phyloP scores from a whole-genome alignment of 257 asterid species.

The Sherardia arvensis region DNA sequence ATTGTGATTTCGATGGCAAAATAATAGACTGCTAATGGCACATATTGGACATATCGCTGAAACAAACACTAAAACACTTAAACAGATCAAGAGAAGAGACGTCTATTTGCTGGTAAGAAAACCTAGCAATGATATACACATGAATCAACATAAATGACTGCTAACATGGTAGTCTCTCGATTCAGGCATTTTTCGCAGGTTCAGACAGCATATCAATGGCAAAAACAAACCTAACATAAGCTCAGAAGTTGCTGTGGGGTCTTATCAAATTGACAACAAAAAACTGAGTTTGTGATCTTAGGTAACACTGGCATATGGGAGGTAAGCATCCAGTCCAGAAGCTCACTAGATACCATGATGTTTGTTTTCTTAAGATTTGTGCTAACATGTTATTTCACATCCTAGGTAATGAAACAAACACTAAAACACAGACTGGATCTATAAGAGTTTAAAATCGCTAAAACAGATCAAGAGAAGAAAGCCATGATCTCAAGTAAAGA shows the following conservation, averaged over 20 bases:
- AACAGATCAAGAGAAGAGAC: no score
- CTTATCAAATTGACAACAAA: constrained; percentile 31
- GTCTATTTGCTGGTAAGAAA: constrained; percentile 30
- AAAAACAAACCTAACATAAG: constrained; percentile 15
- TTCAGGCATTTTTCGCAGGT: constrained; percentile 22
- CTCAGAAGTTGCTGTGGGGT: constrained; percentile 33
- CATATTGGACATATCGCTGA: no score
- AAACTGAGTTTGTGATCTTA: constrained; percentile 52
- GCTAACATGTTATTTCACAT: background rate
- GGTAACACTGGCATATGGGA: constrained; percentile 60
- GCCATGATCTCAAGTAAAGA: no score
- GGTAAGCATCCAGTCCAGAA: constrained; percentile 36
- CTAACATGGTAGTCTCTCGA: background rate
- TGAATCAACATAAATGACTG: no score
- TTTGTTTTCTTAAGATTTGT: background rate
- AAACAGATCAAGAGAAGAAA: no score
- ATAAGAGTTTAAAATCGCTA: no score
- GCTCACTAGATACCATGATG: background rate
- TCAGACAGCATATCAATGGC: constrained; percentile 10
- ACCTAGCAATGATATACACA: background rate
- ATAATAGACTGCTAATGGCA: no score
- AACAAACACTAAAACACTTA: no score
- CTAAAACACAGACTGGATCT: no score
- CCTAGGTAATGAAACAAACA: constrained; percentile 51
- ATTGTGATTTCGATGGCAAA: no score